Base-by-base conservation (phyloP, 306 rosid genomes). In the Hippophae rhamnoides region DNA sequence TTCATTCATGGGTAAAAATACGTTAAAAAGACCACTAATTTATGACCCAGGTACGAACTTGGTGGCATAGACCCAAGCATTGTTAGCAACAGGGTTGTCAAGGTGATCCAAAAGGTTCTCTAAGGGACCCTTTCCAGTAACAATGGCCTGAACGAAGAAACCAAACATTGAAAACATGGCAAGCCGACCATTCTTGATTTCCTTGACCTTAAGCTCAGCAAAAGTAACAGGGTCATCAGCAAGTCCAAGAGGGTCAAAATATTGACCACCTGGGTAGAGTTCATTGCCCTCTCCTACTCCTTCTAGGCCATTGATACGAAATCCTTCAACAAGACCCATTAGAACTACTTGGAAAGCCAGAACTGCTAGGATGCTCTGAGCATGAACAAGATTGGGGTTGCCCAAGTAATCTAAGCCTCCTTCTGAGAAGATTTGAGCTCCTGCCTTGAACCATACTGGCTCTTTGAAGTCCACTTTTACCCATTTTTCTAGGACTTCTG, bases 151-250 rank as follows among this genome's bases (percentile, higher is more conserved):
- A 48, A 90, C 97, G 70, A 86, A 90, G 89, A 90, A 90, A 10
- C 95, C 95, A 61, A 90, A 90, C 97, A 84, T 89, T 12, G 97
- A 80, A 74, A 89, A 89, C 97, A 89, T 89, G 47, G 97, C 97
- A 40, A 86, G 69, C 55, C 95, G 66, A 13, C 95, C 90, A 43
- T 86, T 90, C 84, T 90, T 90, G 57, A 90, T 80, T 60, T 90
- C 97, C 81, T 90, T 90, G 5, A 86, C 94, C 73, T 90, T 90
- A 9, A 90, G 95, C 73, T 86, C 97, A 13, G 94, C 86, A 27
- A 90, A 90, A 11, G 90, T 58, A 60, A 41, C 82, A 0, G 97
- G 97, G 73, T 90, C 97, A 46, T 90, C 90, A 3, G 97, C 95
- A 5, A 90, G 90, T 40, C 97, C 95, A 1, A 90, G 74, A 1